Evolutionary conservation across 2,329 filamentous ascomycete genomes (phyloP), one percentile per base, ranked within the genome.

Genomic region (Fusarium acutatum): DNA sequence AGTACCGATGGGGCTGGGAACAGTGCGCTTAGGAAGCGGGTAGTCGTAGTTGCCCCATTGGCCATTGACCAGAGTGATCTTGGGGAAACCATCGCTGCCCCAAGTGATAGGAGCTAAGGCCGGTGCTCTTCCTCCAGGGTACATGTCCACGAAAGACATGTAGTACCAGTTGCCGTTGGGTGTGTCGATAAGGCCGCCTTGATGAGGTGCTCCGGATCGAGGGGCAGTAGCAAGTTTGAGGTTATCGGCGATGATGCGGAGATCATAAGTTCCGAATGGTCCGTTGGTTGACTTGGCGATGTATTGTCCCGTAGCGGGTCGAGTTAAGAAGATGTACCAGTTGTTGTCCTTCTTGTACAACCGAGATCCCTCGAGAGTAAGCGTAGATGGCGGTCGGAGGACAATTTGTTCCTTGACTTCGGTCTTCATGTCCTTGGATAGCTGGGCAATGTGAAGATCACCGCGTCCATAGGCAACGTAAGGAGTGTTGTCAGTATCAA

Each of bases 161-260:
- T 88, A 91, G 73, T 87, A 89, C 88, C 88, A 91, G 20, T 86
- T 79, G 0, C 86, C 86, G 12, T 82, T 78, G 3, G 83, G 83
- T 0, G 87, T 88, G 32, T 88, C 83, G 2, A 91, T 84, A 6
- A 91, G 79, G 20, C 86, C 85, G 1, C 89, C 89, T 75, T 91
- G 89, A 65, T 90, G 86, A 0, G 86, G 84, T 18, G 77, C 78
- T 3, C 87, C 87, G 1, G 84, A 83, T 15, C 81, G 49, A 0
- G 81, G 57, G 1, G 89, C 74, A 0, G 87, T 86, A 0, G 83
- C 79, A 0, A 72, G 46, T 17, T 87, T 82, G 10, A 67, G 40
- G 14, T 65, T 67, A 38, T 79, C 75, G 20, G 84, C 75, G 17
- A 85, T 79, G 1, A 90, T 80, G 0, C 83, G 73, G 18, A 84